These are phyloP conservation scores for Talaromyces atroroseus DNA, from an alignment of 2,329 filamentous ascomycete species.

Conservation along the genomic window DNA sequence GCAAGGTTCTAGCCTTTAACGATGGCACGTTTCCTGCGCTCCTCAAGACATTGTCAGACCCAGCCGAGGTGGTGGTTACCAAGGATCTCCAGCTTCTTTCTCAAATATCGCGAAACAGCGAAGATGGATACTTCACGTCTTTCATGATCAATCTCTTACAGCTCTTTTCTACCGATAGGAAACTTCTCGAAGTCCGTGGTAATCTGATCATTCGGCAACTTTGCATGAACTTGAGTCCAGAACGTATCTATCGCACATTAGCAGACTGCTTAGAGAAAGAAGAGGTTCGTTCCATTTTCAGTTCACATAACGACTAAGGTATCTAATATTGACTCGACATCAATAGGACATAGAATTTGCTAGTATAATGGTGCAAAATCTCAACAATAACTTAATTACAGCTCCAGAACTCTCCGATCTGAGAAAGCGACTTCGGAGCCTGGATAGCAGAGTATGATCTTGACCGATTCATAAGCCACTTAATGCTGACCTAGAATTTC, in stretches of 20 bases:
- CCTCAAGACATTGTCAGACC: conserved; percentile 92
- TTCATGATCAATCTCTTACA: conserved; percentile 98
- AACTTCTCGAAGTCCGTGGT: conserved; percentile 82
- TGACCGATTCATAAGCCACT: background rate
- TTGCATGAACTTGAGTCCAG: conserved; percentile 85
- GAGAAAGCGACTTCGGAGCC: conserved; percentile 79
- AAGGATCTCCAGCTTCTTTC: conserved; percentile 89
- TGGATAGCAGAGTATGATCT: conserved; percentile 71
- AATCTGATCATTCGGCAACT: conserved; percentile 96
- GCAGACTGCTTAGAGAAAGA: conserved; percentile 97
- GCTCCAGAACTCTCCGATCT: conserved; percentile 89
- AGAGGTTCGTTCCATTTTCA: conserved; percentile 48
- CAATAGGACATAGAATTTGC: conserved; percentile 83
- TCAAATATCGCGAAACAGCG: conserved; percentile 92
- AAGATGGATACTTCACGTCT: conserved; percentile 94
- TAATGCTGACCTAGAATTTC: conserved; percentile 17
- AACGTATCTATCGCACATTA: conserved; percentile 90
- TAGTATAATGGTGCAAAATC: conserved; percentile 98
- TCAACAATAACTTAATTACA: conserved; percentile 98
- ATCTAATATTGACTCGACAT: conserved; percentile 11
- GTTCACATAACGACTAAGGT: background rate
- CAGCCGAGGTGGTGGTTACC: conserved; percentile 90
- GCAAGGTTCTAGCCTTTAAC: conserved; percentile 90
- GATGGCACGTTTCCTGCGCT: conserved; percentile 95
- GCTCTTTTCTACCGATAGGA: conserved; percentile 89